These are phyloP conservation scores for Zygosaccharomyces sapae DNA, from an alignment of 1,139 yeast genomes.

Conservation along the genomic window DNA sequence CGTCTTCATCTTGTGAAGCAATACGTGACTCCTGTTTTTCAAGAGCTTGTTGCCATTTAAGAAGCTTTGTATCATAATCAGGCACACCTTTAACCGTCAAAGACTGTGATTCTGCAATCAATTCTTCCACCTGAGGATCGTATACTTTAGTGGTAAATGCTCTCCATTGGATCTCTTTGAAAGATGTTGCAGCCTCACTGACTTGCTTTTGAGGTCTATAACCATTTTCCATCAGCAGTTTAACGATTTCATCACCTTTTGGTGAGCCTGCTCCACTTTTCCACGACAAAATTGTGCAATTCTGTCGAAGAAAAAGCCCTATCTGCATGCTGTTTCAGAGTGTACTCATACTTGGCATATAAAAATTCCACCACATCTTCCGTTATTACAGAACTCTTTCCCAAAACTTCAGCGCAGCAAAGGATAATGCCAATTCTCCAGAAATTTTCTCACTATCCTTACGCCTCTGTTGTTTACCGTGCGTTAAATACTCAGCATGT, in stretches of 20 bases:
- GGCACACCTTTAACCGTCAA: slow-evolving; percentile 32
- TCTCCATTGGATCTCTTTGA: slow-evolving; percentile 60
- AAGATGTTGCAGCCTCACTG: slow-evolving; percentile 18
- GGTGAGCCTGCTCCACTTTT: slow-evolving; percentile 17
- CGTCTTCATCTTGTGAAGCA: slow-evolving; percentile 35
- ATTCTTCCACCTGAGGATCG: slow-evolving; percentile 70
- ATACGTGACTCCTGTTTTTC: slow-evolving; percentile 50
- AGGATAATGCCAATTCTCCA: slow-evolving; percentile 22
- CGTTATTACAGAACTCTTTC: slow-evolving; percentile 15
- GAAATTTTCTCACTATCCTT: slow-evolving; percentile 27
- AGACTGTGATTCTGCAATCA: slow-evolving; percentile 38
- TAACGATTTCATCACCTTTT: slow-evolving; percentile 42
- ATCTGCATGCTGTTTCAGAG: slow-evolving; percentile 30
- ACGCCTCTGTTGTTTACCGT: slow-evolving; percentile 58
- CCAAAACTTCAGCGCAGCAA: slow-evolving; percentile 27
- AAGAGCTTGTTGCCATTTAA: slow-evolving; percentile 55
- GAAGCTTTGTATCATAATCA: slow-evolving; percentile 46
- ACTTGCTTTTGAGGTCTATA: slow-evolving; percentile 18
- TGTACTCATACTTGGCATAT: slow-evolving; percentile 29
- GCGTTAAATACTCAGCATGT: slow-evolving; percentile 44
- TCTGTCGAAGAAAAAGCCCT: slow-evolving; percentile 25
- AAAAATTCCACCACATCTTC: slow-evolving; percentile 21
- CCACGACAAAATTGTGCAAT: slow-evolving; percentile 22
- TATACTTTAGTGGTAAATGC: slow-evolving; percentile 61
- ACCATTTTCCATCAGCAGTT: slow-evolving; percentile 41